Evolutionary conservation across 768 basidiomycete species (phyloP).

Genomic region (Tylopilus vinaceipallidus): DNA sequence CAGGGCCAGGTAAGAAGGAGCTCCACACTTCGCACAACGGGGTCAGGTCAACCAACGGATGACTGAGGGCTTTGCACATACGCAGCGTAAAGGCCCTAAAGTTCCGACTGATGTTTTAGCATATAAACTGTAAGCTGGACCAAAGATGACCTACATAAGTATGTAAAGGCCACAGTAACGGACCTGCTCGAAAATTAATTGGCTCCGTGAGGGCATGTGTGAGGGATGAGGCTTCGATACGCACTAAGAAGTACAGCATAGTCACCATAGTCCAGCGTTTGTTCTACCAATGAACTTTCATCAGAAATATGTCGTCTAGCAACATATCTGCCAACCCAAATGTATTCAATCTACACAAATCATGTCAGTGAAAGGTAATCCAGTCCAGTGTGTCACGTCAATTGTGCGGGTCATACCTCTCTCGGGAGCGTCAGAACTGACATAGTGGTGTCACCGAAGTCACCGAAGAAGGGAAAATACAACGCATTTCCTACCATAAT

Average conservation of each 20-base stretch:
- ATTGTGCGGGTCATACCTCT: conserved; percentile 1
- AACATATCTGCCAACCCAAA: neutral
- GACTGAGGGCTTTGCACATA: neutral
- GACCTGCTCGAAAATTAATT: neutral
- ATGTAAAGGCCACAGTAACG: neutral
- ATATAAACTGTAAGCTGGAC: neutral
- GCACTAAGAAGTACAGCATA: neutral
- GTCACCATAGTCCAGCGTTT: neutral
- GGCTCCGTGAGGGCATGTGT: too few relatives aligned
- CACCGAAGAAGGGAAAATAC: neutral
- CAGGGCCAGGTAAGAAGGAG: neutral
- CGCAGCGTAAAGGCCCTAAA: neutral
- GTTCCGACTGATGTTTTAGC: neutral
- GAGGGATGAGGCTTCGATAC: neutral
- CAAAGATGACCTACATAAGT: neutral
- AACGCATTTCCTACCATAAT: conserved; percentile 8
- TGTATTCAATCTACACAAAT: neutral
- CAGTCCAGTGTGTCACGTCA: too few relatives aligned
- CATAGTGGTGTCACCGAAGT: neutral
- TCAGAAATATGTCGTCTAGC: neutral
- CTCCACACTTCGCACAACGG: neutral
- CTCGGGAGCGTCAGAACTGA: conserved; percentile 7
- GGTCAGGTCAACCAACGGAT: neutral
- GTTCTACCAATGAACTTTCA: neutral
- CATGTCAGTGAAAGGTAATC: neutral